Base-by-base conservation (phyloP, 2,329 filamentous ascomycete species). In the Xylariaceae sp. region DNA sequence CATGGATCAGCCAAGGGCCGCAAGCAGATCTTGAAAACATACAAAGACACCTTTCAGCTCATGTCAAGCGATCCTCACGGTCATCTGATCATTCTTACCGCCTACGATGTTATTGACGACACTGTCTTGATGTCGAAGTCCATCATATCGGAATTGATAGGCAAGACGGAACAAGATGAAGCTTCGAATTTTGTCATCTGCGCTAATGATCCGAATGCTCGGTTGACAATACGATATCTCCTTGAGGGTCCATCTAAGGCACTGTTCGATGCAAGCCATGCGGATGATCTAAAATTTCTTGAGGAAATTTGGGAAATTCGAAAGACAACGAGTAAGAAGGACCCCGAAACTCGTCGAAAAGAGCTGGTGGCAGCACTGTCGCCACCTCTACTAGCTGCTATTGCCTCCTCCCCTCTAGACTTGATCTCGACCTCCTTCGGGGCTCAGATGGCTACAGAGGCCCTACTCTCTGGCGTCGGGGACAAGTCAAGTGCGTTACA, bases 91-190 rank as follows among this genome's bases (percentile, higher is more conserved):
- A 84, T 99, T 32, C 81, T 98, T 52, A 83, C 92, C 1, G 91
- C 91, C 1, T 92, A 93, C 71, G 95, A 98, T 67, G 88, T 96
- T 47, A 87, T 96, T 47, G 95, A 99, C 66, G 95, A 99, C 72
- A 99, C 95, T 9, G 93, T 96, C 62, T 81, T 96, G 68, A 90
- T 87, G 2, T 82, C 87, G 48, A 98, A 96, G 77, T 82, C 89
- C 29, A 89, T 99, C 62, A 91, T 96, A 74, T 82, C 90, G 0
- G 93, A 98, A 73, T 80, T 99, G 12, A 76, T 97, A 18, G 90
- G 88, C 60, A 89, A 90, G 67, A 84, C 86, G 57, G 80, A 82
- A 20, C 80, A 87, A 52, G 81, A 81, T 54, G 79, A 86, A 32
- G 77, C 81, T 2, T 83, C 89, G 63, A 89, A 88, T 59, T 78